Percentiles rank a stretch among this genome's conserved stretches.
phyloP scores from a whole-genome alignment of 257 asterid species.

The Nicotiana benthamiana region DNA sequence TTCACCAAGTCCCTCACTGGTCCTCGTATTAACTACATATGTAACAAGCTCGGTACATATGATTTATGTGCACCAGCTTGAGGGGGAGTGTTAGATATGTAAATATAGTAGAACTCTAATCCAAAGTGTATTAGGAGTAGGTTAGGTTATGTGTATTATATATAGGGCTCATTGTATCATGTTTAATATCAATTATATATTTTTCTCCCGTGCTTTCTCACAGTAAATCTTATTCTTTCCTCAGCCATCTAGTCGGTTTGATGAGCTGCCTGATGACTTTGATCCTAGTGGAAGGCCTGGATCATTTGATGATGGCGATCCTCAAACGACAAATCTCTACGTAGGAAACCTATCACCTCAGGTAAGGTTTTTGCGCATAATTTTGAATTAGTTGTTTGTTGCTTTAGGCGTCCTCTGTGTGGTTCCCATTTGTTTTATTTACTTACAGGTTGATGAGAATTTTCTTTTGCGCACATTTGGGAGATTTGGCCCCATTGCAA shows the following conservation, averaged over 20 bases:
- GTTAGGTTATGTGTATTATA: too few relatives aligned
- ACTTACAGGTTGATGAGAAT: constrained; percentile 76
- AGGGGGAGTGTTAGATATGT: too few relatives aligned
- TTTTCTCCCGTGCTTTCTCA: too few relatives aligned
- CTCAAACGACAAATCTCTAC: constrained; percentile 86
- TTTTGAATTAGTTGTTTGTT: neutral
- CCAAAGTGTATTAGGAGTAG: too few relatives aligned
- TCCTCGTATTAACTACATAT: too few relatives aligned
- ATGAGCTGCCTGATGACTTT: constrained; percentile 91
- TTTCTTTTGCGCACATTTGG: constrained; percentile 94
- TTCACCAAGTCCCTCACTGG: too few relatives aligned
- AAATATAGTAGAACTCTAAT: too few relatives aligned
- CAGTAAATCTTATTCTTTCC: constrained; percentile 13
- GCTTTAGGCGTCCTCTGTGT: neutral
- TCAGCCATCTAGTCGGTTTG: constrained; percentile 84
- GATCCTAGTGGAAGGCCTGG: constrained; percentile 79
- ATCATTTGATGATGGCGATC: constrained; percentile 97
- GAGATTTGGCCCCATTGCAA: constrained; percentile 96
- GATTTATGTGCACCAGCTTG: too few relatives aligned
- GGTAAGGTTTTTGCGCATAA: constrained; percentile 27
- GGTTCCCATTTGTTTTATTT: neutral
- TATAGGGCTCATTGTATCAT: too few relatives aligned
- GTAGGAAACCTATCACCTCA: constrained; percentile 91
- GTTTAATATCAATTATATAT: too few relatives aligned
- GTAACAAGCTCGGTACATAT: too few relatives aligned